phyloP scores from a whole-genome alignment of 2,329 filamentous ascomycete genomes.

The Sporothrix dimorphospora region DNA sequence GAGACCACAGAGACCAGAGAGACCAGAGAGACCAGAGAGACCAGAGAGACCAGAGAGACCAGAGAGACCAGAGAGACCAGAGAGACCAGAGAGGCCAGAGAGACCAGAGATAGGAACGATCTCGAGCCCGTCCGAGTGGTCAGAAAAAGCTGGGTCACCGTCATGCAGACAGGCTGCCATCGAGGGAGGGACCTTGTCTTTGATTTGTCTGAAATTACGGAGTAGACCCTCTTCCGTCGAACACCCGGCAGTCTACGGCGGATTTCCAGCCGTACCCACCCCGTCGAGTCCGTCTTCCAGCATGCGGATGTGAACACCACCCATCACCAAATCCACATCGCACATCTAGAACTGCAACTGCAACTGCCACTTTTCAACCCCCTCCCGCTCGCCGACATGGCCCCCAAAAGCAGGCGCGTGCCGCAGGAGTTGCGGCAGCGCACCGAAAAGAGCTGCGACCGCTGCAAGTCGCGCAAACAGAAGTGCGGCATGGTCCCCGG shows the following conservation, averaged over 20 bases:
- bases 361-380: too few relatives aligned
- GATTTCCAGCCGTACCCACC: background rate
- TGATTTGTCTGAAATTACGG: background rate
- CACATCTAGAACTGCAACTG: background rate
- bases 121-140: background rate
- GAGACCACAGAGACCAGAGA: background rate
- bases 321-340: background rate
- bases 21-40: too few relatives aligned
- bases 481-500: conserved; percentile 46
- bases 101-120: background rate
- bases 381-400: background rate
- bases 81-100: too few relatives aligned
- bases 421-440: conserved; percentile 49
- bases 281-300: too few relatives aligned
- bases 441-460: conserved; percentile 49
- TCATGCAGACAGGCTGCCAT: background rate
- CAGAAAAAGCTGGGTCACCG: background rate
- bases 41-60: too few relatives aligned
- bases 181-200: background rate
- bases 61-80: too few relatives aligned
- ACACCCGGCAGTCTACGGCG: background rate
- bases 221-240: background rate
- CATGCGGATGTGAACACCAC: background rate
- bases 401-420: conserved; percentile 39
- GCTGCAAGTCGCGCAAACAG: conserved; percentile 50